phyloP scores from a whole-genome alignment of 2,329 filamentous ascomycete genomes.

The Aspergillus viridinutans region DNA sequence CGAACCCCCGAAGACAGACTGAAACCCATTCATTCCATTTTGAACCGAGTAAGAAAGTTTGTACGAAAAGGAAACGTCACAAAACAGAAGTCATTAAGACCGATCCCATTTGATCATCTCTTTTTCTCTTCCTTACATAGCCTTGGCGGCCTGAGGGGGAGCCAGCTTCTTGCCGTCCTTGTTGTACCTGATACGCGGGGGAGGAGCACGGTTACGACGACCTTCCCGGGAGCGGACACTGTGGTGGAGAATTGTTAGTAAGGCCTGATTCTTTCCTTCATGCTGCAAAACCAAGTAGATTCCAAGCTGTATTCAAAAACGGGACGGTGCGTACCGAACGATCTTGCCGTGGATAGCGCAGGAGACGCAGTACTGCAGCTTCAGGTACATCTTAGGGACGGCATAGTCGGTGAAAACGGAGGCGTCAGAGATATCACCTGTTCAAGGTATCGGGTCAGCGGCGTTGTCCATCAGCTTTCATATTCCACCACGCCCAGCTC shows the following conservation, averaged over 20 bases:
- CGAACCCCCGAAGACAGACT: conserved; percentile 13
- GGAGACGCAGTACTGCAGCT: conserved; percentile 99
- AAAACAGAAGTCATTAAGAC: conserved; percentile 35
- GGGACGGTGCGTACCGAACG: conserved; percentile 75
- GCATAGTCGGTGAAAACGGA: conserved; percentile 99
- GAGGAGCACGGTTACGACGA: conserved; percentile 97
- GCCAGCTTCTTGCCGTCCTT: conserved; percentile 99
- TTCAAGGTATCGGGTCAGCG: conserved; percentile 6
- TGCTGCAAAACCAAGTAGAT: neutral
- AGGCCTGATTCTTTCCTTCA: neutral
- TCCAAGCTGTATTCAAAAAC: neutral
- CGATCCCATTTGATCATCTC: conserved; percentile 34
- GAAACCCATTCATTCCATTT: conserved; percentile 24
- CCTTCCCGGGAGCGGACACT: conserved; percentile 97
- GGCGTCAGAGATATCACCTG: conserved; percentile 99
- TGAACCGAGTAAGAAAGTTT: conserved; percentile 26
- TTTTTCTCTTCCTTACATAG: conserved; percentile 38
- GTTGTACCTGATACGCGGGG: conserved; percentile 98
- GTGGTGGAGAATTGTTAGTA: conserved; percentile 18
- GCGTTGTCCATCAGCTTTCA: conserved; percentile 1
- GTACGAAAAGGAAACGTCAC: conserved; percentile 30
- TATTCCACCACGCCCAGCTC: neutral
- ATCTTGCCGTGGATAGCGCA: conserved; percentile 99
- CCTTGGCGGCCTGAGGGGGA: conserved; percentile 74
- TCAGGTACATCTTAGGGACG: conserved; percentile 99